These are phyloP conservation scores for Porphyrellus cyaneotinctus DNA, from an alignment of 768 basidiomycete genomes.

Conservation along the genomic window DNA sequence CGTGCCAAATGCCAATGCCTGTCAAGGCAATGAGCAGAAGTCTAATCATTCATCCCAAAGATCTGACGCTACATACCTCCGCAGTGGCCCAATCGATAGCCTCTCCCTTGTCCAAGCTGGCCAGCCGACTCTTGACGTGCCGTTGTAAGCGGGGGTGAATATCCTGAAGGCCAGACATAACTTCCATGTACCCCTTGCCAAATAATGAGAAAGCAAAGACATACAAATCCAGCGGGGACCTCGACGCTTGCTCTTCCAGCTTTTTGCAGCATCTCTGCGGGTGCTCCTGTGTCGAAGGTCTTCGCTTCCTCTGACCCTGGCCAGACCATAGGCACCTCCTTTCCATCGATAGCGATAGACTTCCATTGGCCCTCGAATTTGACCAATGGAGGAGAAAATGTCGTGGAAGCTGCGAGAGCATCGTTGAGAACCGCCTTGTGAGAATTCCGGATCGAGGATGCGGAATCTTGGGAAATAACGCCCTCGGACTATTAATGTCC, in stretches of 20 bases:
- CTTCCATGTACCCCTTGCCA: not conserved
- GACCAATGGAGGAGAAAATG: slow-evolving; percentile 47
- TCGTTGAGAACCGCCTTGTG: slow-evolving; percentile 64
- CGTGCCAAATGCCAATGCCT: slow-evolving; percentile 87
- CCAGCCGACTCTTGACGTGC: slow-evolving; percentile 74
- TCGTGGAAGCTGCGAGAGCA: slow-evolving; percentile 48
- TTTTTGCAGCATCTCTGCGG: slow-evolving; percentile 43
- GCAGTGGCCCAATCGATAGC: slow-evolving; percentile 89
- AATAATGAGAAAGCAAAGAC: slow-evolving; percentile 22
- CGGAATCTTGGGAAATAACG: slow-evolving; percentile 47
- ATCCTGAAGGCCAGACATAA: slow-evolving; percentile 43
- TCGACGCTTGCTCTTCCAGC: slow-evolving; percentile 69
- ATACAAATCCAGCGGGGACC: slow-evolving; percentile 58
- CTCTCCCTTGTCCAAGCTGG: slow-evolving; percentile 60
- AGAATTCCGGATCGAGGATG: slow-evolving; percentile 46
- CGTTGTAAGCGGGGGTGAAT: slow-evolving; percentile 75
- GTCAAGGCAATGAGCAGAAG: not conserved
- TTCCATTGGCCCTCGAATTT: slow-evolving; percentile 69
- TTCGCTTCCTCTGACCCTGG: slow-evolving; percentile 54
- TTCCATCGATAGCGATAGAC: slow-evolving; percentile 9
- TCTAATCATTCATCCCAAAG: not conserved
- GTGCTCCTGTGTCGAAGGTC: slow-evolving; percentile 67
- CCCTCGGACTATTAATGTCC: slow-evolving; percentile 19
- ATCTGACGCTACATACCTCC: slow-evolving; percentile 47
- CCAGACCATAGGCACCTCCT: slow-evolving; percentile 40